Conservation (phyloP, 345 rosid genomes). For the Salix caprea region DNA sequence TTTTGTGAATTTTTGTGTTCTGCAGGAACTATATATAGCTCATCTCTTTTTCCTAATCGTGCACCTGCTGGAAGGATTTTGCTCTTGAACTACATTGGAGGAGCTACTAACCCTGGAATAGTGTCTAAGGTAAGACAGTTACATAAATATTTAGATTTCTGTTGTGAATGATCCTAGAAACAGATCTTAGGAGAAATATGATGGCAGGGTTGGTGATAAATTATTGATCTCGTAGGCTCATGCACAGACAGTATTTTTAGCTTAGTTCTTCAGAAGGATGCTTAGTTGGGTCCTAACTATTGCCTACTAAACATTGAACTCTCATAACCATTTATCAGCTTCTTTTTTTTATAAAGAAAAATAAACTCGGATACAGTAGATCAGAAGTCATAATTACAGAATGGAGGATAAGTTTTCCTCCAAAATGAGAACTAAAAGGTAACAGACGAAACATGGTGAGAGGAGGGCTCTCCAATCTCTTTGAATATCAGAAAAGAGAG, state of each 20-base stretch:
- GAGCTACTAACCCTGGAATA: conserved; percentile 75
- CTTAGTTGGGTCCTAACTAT: not conserved
- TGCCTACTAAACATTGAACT: not conserved
- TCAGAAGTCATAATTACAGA: not conserved
- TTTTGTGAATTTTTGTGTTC: not conserved
- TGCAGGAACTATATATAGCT: conserved; percentile 88
- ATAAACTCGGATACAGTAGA: not conserved
- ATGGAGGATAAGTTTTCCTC: not conserved
- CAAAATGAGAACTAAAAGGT: not conserved
- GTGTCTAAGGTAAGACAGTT: conserved; percentile 54
- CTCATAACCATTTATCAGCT: not conserved
- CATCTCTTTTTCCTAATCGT: conserved; percentile 89
- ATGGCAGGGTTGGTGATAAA: not conserved
- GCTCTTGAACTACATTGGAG: conserved; percentile 84
- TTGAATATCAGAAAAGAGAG: not conserved
- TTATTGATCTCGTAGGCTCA: not conserved
- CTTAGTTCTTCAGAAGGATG: not conserved
- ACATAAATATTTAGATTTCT: not conserved
- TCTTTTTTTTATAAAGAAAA: not conserved
- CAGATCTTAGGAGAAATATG: not conserved
- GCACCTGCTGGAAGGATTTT: conserved; percentile 73
- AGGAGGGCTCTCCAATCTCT: not conserved
- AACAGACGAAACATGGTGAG: not conserved
- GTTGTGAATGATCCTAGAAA: not conserved
- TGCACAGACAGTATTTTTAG: no score